These are phyloP conservation scores for Phoma herbarum DNA, from an alignment of 2,329 filamentous ascomycete species.

Conservation along the genomic window DNA sequence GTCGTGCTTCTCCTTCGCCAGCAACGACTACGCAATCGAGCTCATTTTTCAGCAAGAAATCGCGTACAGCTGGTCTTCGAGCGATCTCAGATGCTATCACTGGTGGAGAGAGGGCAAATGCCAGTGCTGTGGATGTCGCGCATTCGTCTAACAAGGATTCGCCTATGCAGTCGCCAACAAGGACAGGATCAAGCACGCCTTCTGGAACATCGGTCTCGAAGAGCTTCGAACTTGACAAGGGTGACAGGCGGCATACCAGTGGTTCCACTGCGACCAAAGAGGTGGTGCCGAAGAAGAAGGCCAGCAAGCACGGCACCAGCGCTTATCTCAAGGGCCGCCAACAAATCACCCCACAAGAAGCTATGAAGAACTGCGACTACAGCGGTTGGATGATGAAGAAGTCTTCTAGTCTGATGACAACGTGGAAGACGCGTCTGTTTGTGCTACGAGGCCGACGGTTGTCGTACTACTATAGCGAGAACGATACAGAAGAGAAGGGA, in stretches of 20 bases:
- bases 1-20: conserved; percentile 57
- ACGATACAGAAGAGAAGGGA: conserved; percentile 91
- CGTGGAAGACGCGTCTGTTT: conserved; percentile 97
- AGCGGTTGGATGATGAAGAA: conserved; percentile 99
- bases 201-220: conserved; percentile 65
- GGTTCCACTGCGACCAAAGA: conserved; percentile 55
- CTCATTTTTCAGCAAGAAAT: conserved; percentile 52
- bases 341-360: conserved; percentile 81
- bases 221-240: conserved; percentile 83
- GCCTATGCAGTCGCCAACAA: conserved; percentile 69
- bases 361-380: conserved; percentile 87
- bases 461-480: conserved; percentile 95
- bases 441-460: conserved; percentile 89
- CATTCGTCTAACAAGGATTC: conserved; percentile 61
- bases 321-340: conserved; percentile 88
- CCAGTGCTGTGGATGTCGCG: conserved; percentile 52
- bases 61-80: conserved; percentile 73
- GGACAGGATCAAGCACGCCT: conserved; percentile 77
- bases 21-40: conserved; percentile 42
- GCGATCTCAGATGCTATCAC: conserved; percentile 80
- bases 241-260: conserved; percentile 58
- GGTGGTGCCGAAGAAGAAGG: conserved; percentile 51
- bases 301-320: conserved; percentile 92
- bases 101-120: conserved; percentile 61
- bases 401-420: conserved; percentile 93